Conservation (phyloP, 257 asterid genomes). For the Primulina huaijiensis region DNA sequence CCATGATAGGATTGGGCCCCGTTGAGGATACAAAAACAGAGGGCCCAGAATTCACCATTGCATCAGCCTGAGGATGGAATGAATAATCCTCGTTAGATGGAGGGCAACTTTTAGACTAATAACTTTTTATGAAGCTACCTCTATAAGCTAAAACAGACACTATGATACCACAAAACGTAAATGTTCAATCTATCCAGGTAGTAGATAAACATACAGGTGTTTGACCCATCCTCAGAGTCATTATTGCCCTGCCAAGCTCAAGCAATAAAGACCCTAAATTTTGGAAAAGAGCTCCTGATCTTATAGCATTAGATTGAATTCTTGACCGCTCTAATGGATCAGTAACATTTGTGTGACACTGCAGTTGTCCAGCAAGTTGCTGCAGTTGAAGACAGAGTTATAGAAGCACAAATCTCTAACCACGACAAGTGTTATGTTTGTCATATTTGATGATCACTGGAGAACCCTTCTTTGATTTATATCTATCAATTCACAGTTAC, state of each 20-base stretch:
- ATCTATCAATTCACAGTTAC: slow-evolving; percentile 19
- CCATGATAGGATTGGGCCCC: slow-evolving; percentile 97
- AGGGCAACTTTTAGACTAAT: not conserved
- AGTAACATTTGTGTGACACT: slow-evolving; percentile 51
- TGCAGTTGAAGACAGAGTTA: slow-evolving; percentile 33
- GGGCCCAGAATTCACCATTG: slow-evolving; percentile 94
- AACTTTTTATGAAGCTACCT: slow-evolving; percentile 5
- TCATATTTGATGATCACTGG: not conserved
- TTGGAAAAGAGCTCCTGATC: slow-evolving; percentile 75
- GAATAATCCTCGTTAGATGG: slow-evolving; percentile 13
- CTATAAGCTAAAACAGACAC: not conserved
- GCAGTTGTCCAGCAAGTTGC: slow-evolving; percentile 74
- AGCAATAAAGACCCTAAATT: slow-evolving; percentile 79
- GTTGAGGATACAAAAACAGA: slow-evolving; percentile 77
- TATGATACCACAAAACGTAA: slow-evolving; percentile 6
- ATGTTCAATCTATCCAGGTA: slow-evolving; percentile 1
- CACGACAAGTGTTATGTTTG: slow-evolving; percentile 1
- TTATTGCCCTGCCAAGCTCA: slow-evolving; percentile 91
- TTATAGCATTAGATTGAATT: slow-evolving; percentile 65
- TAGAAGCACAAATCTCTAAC: slow-evolving; percentile 13
- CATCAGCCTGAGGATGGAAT: slow-evolving; percentile 62
- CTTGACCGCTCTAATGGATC: slow-evolving; percentile 67
- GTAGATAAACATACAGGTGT: slow-evolving; percentile 53
- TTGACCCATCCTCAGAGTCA: slow-evolving; percentile 89
- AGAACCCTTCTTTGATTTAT: not conserved